Base-by-base conservation (phyloP, 2,329 filamentous ascomycete species). In the Stagonosporopsis chrysanthemi region DNA sequence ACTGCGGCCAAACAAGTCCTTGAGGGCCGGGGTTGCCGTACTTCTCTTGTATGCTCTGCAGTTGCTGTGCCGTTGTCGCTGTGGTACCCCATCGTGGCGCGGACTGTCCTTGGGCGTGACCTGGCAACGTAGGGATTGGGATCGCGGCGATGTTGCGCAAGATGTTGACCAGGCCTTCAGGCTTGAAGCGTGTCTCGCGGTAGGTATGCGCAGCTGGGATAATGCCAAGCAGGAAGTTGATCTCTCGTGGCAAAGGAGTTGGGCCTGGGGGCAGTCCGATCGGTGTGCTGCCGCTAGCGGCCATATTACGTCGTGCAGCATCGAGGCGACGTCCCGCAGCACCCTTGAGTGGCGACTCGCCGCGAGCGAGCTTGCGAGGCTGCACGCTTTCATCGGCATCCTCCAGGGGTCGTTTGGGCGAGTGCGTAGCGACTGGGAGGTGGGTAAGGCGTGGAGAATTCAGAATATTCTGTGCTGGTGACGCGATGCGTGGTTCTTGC, bases 341-440 rank as follows among this genome's bases (percentile, higher is more conserved):
- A 14, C 92, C 92, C 75, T 98, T 99, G 35, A 98, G 83, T 0
- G 96, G 95, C 5, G 94, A 98, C 54, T 91, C 92, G n/a, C 90
- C 93, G 41, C 96, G 88, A 45, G 89, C 86, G 48, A 97, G 84
- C 75, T 98, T 97, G 66, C 93, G 90, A 1, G 92, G 91, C 19
- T 90, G 89, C 64, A 89, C 88, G 35, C 91, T 89, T 6, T 82
- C 82, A 38, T 97, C 92, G 56, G 93, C 90, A 3, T 77, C 75
- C 31, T 80, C 77, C 26, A 80, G 77, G 1, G 78, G 75, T 7
- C 81, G 79, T 63, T 83, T 83, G 1, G 80, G 81, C 9, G 79
- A 81, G 56, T 74, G 77, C 51, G 65, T 69, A 26, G 60, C 67
- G 26, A 59, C 62, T 23, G 63, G 61, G 29, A 70, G 61, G 44